Evolutionary conservation across 306 rosid species (phyloP), one percentile per base, ranked within the genome.

Genomic region (Cucurbita pepo): DNA sequence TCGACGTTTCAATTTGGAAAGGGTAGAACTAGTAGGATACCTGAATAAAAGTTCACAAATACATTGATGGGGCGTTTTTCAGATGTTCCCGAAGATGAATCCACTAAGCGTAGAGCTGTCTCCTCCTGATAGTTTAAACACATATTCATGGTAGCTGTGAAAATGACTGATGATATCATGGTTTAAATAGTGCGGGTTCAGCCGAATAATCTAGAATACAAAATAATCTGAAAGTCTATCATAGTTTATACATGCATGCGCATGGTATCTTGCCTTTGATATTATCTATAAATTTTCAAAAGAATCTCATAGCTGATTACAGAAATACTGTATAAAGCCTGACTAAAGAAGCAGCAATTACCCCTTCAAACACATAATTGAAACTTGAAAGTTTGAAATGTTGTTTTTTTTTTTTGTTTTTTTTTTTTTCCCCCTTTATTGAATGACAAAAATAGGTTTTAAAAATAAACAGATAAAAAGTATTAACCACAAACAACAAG

Each of bases 1-100:
- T 15, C 53, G n/a, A 11, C 22, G 40, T 43, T 58, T 53, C 72
- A 43, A 41, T 60, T 40, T 52, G 79, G 76, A 54, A 47, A 67
- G 12, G 50, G 73, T 67, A 45, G 19, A 45, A 66, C 10, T 53
- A 38, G 38, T 43, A 18, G 37, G 77, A 56, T 81, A 90, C 98
- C 97, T 82, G 98, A 90, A 80, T 90, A 93, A 79, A 84, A 93
- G 75, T 88, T 86, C 70, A 93, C 87, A 37, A 87, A 90, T 77
- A 93, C 60, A 78, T 83, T 90, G 85, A 90, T 85, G 38, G 97
- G 94, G 22, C 98, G 89, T 82, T 88, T 86, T 75, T 90, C 96
- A 6, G 90, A 83, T 65, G 94, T 90, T 69, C 85, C 71, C 45
- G 86, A 71, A 45, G 96, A 86, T 73, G 92, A 61, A 80, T 82